A percentile compares a stretch with the other conserved stretches of the same genome.
Evolutionary conservation across 495 filamentous ascomycete genomes (phyloP).

Genomic region (Aspergillus funiculosus): DNA sequence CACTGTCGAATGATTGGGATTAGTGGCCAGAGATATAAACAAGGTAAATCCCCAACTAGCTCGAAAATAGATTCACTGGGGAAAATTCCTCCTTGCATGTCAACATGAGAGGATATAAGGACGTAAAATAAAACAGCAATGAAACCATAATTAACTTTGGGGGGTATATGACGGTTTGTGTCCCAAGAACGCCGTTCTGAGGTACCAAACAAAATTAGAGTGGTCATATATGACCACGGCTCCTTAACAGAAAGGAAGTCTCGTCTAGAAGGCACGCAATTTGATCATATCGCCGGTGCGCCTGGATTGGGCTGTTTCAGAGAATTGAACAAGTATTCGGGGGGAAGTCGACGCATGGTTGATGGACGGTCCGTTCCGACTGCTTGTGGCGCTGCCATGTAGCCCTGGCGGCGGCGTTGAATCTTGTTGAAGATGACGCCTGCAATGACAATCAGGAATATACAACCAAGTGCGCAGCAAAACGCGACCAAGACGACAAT

Average conservation of each 20-base stretch:
- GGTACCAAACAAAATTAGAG: constrained; percentile 18
- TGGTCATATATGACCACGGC: constrained; percentile 15
- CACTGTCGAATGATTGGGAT: not conserved
- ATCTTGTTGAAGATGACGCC: constrained; percentile 80
- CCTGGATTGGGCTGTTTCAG: constrained; percentile 37
- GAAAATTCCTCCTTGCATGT: constrained; percentile 11
- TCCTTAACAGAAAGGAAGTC: constrained; percentile 2
- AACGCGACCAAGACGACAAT: constrained; percentile 91
- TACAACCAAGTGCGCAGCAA: constrained; percentile 77
- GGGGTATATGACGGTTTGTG: constrained; percentile 29
- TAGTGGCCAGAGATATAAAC: not conserved
- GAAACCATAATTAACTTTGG: constrained; percentile 35
- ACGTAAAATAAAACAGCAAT: constrained; percentile 13
- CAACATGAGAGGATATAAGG: constrained; percentile 8
- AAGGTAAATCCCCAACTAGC: not conserved
- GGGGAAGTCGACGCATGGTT: constrained; percentile 75
- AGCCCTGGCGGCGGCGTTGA: constrained; percentile 80
- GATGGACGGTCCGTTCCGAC: constrained; percentile 64
- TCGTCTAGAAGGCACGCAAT: constrained; percentile 3
- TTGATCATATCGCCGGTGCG: constrained; percentile 36
- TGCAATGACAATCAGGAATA: constrained; percentile 79
- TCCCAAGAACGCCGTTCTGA: constrained; percentile 33
- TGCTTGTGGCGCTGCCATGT: constrained; percentile 69
- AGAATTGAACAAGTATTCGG: constrained; percentile 67
- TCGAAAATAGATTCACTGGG: not conserved